These are phyloP conservation scores for Logfia minima DNA, from an alignment of 129 eudicot species.

Conservation along the genomic window DNA sequence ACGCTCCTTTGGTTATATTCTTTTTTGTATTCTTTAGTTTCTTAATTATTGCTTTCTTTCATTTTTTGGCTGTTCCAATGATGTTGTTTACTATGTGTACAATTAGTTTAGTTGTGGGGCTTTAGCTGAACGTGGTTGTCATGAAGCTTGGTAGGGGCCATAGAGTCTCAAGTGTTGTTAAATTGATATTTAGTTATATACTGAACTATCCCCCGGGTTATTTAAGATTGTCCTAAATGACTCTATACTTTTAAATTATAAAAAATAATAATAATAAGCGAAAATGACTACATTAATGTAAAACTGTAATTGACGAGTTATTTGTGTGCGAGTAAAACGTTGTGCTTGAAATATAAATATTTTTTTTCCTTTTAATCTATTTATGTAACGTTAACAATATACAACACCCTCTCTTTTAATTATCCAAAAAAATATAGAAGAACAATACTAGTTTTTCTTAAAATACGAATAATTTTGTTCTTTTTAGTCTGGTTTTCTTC, in stretches of 20 bases:
- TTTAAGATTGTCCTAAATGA: neutral
- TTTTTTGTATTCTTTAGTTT: neutral
- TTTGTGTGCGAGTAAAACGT: neutral
- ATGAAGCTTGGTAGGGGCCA: conserved; percentile 38
- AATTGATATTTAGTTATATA: neutral
- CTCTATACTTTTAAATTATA: neutral
- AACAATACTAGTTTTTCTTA: too few relatives aligned
- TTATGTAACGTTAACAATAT: too few relatives aligned
- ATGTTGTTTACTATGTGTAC: conserved; percentile 28
- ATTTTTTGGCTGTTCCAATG: conserved; percentile 27
- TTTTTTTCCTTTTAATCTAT: too few relatives aligned
- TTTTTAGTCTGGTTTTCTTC: too few relatives aligned
- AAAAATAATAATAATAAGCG: neutral
- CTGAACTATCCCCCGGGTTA: conserved; percentile 12
- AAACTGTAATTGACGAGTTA: too few relatives aligned
- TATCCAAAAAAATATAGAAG: too few relatives aligned
- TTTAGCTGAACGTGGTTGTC: conserved; percentile 35
- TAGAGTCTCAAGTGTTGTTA: conserved; percentile 9
- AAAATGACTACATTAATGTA: neutral
- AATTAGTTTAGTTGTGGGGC: conserved; percentile 31
- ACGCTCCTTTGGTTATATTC: neutral
- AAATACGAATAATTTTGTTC: too few relatives aligned
- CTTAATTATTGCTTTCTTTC: conserved; percentile 1
- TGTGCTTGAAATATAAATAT: too few relatives aligned
- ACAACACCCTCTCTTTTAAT: too few relatives aligned